Evolutionary conservation across 1,139 yeast genomes (phyloP).

Genomic region (Yamadazyma diospyri): DNA sequence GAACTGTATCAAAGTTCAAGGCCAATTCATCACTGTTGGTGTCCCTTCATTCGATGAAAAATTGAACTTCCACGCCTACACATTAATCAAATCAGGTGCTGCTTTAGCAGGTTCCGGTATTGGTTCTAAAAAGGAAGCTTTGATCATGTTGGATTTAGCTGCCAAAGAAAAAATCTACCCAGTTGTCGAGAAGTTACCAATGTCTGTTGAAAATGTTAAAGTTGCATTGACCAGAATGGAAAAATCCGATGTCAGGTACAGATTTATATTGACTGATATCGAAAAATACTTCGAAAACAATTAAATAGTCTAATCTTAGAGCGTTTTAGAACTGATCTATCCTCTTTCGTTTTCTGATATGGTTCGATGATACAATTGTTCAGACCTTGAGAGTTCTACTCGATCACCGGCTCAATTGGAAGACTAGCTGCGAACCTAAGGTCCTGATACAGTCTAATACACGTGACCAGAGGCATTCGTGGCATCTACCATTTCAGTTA

Average conservation of each 20-base stretch:
- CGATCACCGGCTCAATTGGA: too few species aligned
- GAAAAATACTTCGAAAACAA: constrained; percentile 4
- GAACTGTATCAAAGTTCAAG: constrained; percentile 27
- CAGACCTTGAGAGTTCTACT: too few species aligned
- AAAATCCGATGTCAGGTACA: constrained; percentile 53
- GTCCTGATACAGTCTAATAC: too few species aligned
- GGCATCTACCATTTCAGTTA: too few species aligned
- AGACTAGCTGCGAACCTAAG: too few species aligned
- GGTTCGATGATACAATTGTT: too few species aligned
- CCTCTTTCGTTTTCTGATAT: too few species aligned
- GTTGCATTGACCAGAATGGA: constrained; percentile 37
- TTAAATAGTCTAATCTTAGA: too few species aligned
- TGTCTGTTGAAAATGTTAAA: constrained; percentile 27
- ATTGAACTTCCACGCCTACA: constrained; percentile 11
- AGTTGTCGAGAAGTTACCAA: constrained; percentile 40
- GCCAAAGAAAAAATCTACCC: constrained; percentile 38
- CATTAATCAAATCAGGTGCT: constrained; percentile 23
- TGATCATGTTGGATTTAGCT: constrained; percentile 37
- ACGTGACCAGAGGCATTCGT: too few species aligned
- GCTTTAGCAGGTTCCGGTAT: constrained; percentile 31
- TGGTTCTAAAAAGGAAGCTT: constrained; percentile 36
- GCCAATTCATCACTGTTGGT: constrained; percentile 51
- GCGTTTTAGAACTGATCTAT: too few species aligned
- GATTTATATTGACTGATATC: constrained; percentile 39
- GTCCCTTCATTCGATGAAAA: constrained; percentile 28